These are phyloP conservation scores for Emmonsia crescens DNA, from an alignment of 2,329 filamentous ascomycete genomes.

Conservation along the genomic window DNA sequence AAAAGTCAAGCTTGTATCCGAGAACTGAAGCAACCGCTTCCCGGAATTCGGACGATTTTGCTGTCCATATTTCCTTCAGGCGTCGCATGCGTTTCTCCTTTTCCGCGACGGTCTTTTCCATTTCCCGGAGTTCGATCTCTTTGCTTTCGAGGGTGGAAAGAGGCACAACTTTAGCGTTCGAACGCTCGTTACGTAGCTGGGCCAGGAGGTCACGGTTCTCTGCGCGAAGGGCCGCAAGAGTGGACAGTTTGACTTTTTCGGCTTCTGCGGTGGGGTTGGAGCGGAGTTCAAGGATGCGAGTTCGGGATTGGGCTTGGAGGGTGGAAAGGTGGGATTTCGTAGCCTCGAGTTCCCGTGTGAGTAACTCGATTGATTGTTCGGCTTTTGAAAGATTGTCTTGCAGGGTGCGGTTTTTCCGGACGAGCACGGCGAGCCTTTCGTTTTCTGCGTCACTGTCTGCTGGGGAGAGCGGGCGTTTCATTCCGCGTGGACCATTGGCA, in stretches of 20 bases:
- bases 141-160: slow-evolving; percentile 63
- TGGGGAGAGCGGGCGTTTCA: slow-evolving; percentile 54
- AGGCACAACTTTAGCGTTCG: slow-evolving; percentile 56
- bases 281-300: slow-evolving; percentile 72
- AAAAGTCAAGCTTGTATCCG: slow-evolving; percentile 90
- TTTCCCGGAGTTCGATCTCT: slow-evolving; percentile 63
- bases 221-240: slow-evolving; percentile 62
- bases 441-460: slow-evolving; percentile 45
- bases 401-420: slow-evolving; percentile 76
- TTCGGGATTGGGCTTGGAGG: slow-evolving; percentile 58
- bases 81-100: slow-evolving; percentile 72
- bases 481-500: slow-evolving; percentile 36
- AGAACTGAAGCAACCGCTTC: slow-evolving; percentile 86
- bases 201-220: slow-evolving; percentile 77
- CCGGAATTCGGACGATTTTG: slow-evolving; percentile 88
- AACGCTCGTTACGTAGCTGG: slow-evolving; percentile 48
- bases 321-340: slow-evolving; percentile 60
- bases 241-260: slow-evolving; percentile 73
- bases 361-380: slow-evolving; percentile 58
- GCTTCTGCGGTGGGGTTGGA: slow-evolving; percentile 84
- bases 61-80: slow-evolving; percentile 83
- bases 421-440: slow-evolving; percentile 68
- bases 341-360: slow-evolving; percentile 66
- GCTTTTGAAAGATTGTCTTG: slow-evolving; percentile 64
- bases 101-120: slow-evolving; percentile 55